phyloP scores from a whole-genome alignment of 495 filamentous ascomycete species.

The Xylaria bambusicola region DNA sequence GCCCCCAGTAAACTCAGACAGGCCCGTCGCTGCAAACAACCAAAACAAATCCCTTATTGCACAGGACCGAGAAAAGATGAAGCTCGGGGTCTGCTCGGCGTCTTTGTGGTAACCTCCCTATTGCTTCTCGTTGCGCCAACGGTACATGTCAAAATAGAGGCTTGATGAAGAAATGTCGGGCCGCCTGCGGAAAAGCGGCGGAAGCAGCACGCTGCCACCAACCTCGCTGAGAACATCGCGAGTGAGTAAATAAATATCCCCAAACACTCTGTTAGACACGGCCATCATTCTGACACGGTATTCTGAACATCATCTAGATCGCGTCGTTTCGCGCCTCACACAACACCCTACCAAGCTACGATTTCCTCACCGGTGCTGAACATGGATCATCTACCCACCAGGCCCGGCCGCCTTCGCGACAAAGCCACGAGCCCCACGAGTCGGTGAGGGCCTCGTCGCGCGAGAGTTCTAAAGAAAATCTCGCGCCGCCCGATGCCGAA shows the following conservation, averaged over 20 bases:
- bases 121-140: too few species aligned
- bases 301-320: conserved; percentile 18
- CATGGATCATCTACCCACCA: conserved; percentile 31
- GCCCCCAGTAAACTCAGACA: neutral
- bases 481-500: conserved; percentile 48
- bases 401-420: conserved; percentile 39
- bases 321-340: conserved; percentile 39
- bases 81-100: conserved; percentile 1
- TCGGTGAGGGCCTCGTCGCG: conserved; percentile 40
- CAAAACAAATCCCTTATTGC: conserved; percentile 10
- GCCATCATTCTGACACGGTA: too few species aligned
- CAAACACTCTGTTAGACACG: too few species aligned
- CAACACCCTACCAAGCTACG: conserved; percentile 60
- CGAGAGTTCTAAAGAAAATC: conserved; percentile 54
- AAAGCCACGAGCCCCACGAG: conserved; percentile 28
- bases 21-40: conserved; percentile 17
- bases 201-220: conserved; percentile 31
- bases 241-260: conserved; percentile 42
- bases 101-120: neutral
- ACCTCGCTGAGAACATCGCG: conserved; percentile 42
- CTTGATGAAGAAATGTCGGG: conserved; percentile 29
- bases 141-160: too few species aligned
- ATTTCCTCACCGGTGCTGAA: conserved; percentile 59
- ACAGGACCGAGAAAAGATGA: neutral
- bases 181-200: conserved; percentile 41